Conservation (phyloP, 371 early-diverging fungal genomes). For the Apophysomyces sp. region DNA sequence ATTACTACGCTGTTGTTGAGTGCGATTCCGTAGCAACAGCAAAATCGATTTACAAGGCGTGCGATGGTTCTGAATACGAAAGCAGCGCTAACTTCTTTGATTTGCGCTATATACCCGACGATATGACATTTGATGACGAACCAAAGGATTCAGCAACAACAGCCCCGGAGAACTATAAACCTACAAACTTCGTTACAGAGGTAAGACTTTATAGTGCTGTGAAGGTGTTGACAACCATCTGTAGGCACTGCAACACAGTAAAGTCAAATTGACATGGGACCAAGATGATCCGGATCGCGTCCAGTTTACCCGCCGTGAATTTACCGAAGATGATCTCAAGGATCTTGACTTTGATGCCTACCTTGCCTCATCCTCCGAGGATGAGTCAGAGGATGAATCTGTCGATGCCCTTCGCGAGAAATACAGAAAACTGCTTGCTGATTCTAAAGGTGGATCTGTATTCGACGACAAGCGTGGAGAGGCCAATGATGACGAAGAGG, state of each 20-base stretch:
- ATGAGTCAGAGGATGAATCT: constrained; percentile 42
- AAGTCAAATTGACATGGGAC: constrained; percentile 96
- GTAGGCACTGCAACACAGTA: constrained; percentile 89
- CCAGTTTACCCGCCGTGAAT: constrained; percentile 75
- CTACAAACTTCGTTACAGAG: constrained; percentile 78
- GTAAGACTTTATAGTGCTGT: constrained; percentile 21
- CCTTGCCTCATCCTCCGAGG: constrained; percentile 77
- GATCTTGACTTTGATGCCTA: constrained; percentile 90
- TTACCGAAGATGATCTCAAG: constrained; percentile 87
- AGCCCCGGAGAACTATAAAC: constrained; percentile 82
- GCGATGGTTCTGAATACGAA: constrained; percentile 96
- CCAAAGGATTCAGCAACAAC: constrained; percentile 64
- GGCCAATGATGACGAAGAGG: constrained; percentile 50
- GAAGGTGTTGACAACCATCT: neutral
- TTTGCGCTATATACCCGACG: constrained; percentile 95
- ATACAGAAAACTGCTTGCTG: constrained; percentile 65
- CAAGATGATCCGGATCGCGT: constrained; percentile 89
- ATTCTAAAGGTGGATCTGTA: constrained; percentile 21
- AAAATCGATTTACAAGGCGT: constrained; percentile 73
- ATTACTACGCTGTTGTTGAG: constrained; percentile 95
- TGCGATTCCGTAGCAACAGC: constrained; percentile 90
- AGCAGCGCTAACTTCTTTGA: constrained; percentile 93
- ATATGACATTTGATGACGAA: constrained; percentile 82
- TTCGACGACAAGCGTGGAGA: constrained; percentile 49
- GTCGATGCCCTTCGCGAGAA: constrained; percentile 56